phyloP scores from a whole-genome alignment of 163 green algal species.

The Botryococcus braunii region DNA sequence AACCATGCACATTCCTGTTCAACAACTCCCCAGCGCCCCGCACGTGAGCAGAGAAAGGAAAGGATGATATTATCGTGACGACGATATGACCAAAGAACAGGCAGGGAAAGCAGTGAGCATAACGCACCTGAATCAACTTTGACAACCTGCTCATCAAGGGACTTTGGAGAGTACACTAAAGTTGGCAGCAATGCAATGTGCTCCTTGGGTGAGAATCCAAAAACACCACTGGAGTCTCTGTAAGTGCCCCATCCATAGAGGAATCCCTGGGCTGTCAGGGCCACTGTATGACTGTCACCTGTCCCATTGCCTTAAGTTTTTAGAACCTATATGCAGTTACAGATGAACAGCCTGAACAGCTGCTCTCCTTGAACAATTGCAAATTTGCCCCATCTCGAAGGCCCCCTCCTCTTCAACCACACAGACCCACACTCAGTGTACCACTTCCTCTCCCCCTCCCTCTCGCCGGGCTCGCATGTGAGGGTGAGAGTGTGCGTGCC shows the following conservation, averaged over 20 bases:
- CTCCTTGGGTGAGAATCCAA: constrained; percentile 45
- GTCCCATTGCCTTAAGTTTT: constrained; percentile 8
- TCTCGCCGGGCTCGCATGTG: not conserved
- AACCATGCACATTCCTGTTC: not conserved
- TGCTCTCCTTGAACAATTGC: not conserved
- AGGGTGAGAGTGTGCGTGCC: not conserved
- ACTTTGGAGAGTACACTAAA: constrained; percentile 38
- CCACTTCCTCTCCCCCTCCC: not conserved
- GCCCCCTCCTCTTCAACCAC: too few relatives aligned
- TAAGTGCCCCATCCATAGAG: constrained; percentile 79
- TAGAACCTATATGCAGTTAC: not conserved
- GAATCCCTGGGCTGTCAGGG: constrained; percentile 46
- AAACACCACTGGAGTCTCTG: constrained; percentile 51
- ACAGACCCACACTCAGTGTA: not conserved
- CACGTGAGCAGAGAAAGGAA: too few relatives aligned
- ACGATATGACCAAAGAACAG: too few relatives aligned
- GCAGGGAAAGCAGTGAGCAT: too few relatives aligned
- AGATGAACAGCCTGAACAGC: not conserved
- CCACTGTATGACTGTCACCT: constrained; percentile 77
- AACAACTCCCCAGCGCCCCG: too few relatives aligned
- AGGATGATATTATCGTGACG: too few relatives aligned
- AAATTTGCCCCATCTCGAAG: too few relatives aligned
- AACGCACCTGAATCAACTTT: constrained; percentile 49
- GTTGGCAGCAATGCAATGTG: constrained; percentile 45
- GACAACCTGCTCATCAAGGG: constrained; percentile 29